Evolutionary conservation across 2,329 filamentous ascomycete species (phyloP).

Genomic region (Cadophora luteo-olivacea): DNA sequence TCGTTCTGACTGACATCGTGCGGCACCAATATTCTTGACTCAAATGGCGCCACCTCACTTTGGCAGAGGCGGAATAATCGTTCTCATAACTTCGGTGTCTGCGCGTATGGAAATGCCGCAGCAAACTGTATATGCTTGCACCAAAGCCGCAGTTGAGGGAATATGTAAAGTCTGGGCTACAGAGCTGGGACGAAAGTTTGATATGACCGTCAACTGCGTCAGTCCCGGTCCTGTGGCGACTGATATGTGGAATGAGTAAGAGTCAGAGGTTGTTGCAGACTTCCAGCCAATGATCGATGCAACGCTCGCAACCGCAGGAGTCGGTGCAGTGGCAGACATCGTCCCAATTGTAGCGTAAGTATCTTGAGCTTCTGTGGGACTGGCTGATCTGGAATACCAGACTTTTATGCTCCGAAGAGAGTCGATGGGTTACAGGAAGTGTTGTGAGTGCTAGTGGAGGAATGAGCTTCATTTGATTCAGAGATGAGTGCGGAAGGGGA

Average conservation of each 20-base stretch:
- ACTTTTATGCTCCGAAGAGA: constrained; percentile 28
- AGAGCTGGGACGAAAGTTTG: constrained; percentile 29
- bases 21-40: constrained; percentile 57
- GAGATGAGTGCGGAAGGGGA: neutral
- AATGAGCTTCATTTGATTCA: constrained; percentile 25
- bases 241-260: constrained; percentile 29
- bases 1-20: constrained; percentile 46
- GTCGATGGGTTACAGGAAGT: constrained; percentile 30
- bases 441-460: constrained; percentile 28
- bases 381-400: neutral
- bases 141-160: constrained; percentile 59
- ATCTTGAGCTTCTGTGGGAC: neutral
- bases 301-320: constrained; percentile 24
- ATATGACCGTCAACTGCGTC: constrained; percentile 30
- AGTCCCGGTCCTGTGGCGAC: constrained; percentile 31
- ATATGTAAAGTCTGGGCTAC: constrained; percentile 28
- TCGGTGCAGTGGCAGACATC: constrained; percentile 26
- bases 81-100: constrained; percentile 65
- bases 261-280: constrained; percentile 21
- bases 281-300: constrained; percentile 23
- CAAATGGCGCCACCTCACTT: constrained; percentile 60
- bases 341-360: constrained; percentile 26
- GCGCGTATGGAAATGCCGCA: constrained; percentile 53
- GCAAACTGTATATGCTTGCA: constrained; percentile 59
- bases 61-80: constrained; percentile 54